Conservation (phyloP, 2,329 filamentous ascomycete genomes). For the Paracamarosporium sp. region DNA sequence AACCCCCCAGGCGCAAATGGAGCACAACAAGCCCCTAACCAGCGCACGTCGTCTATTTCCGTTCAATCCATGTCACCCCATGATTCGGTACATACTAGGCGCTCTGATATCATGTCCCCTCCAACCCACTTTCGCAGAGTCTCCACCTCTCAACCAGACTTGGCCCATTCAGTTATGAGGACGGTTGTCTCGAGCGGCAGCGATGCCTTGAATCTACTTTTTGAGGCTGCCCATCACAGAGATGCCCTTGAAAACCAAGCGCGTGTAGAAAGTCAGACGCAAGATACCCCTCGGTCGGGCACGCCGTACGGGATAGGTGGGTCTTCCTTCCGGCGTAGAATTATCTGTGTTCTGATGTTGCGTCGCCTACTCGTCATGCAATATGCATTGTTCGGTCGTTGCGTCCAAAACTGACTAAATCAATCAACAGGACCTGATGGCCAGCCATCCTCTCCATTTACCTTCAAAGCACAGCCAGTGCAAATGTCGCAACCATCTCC, state of each 20-base stretch:
- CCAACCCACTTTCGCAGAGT: constrained; percentile 35
- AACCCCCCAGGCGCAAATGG: constrained; percentile 1
- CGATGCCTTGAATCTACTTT: constrained; percentile 60
- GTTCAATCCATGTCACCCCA: constrained; percentile 31
- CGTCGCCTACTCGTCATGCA: too few relatives aligned
- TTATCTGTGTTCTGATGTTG: too few relatives aligned
- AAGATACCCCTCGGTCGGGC: constrained; percentile 44
- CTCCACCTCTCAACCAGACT: constrained; percentile 41
- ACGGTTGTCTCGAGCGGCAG: constrained; percentile 62
- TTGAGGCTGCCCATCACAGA: constrained; percentile 55
- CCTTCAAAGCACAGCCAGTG: constrained; percentile 43
- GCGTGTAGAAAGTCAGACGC: constrained; percentile 43
- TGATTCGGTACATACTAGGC: constrained; percentile 34
- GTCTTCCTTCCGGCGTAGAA: neutral
- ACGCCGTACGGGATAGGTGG: constrained; percentile 18
- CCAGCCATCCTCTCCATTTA: constrained; percentile 36
- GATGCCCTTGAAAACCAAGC: constrained; percentile 45
- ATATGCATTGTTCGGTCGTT: neutral
- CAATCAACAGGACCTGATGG: constrained; percentile 17
- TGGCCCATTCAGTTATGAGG: constrained; percentile 52
- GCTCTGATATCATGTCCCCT: constrained; percentile 39
- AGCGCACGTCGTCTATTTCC: constrained; percentile 28
- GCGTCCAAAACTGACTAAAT: neutral
- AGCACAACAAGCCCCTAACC: constrained; percentile 19
- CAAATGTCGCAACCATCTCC: constrained; percentile 47